Conservation (phyloP, 2,329 filamentous ascomycete genomes). For the Zasmidium angulare region DNA sequence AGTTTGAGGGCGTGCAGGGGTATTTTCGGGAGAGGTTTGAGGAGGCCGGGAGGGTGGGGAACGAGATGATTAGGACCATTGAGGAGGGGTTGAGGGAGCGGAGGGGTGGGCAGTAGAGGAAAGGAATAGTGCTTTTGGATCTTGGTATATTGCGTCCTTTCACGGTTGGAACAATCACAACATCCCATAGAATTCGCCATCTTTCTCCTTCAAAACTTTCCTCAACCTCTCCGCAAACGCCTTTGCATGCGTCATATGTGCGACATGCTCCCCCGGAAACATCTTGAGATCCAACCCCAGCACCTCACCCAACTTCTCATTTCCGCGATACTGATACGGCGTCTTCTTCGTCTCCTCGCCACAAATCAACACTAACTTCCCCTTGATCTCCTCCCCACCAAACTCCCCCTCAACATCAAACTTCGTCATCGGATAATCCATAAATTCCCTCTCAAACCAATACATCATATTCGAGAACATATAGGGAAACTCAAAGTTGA, state of each 20-base stretch:
- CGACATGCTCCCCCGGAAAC: conserved; percentile 10
- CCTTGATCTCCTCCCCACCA: neutral
- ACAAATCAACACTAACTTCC: conserved; percentile 9
- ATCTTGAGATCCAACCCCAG: conserved; percentile 3
- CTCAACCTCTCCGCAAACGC: neutral
- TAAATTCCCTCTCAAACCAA: conserved; percentile 19
- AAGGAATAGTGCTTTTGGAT: too few species aligned
- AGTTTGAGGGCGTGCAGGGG: conserved; percentile 83
- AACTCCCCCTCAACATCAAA: neutral
- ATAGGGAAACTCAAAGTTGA: neutral
- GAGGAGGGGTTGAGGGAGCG: conserved; percentile 66
- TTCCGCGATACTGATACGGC: conserved; percentile 11
- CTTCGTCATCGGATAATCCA: conserved; percentile 9
- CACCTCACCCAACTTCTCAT: conserved; percentile 4
- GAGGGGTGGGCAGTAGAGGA: conserved; percentile 2
- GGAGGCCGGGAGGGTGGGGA: conserved; percentile 83
- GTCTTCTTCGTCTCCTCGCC: conserved; percentile 3
- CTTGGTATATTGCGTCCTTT: too few species aligned
- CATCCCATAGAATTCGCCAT: neutral
- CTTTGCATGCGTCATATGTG: conserved; percentile 6
- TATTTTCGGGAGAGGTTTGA: conserved; percentile 91
- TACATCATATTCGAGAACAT: conserved; percentile 8
- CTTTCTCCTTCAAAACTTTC: conserved; percentile 5
- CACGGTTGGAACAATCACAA: too few species aligned
- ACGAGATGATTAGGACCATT: conserved; percentile 96